These are phyloP conservation scores for Gymnopilus dilepis DNA, from an alignment of 768 basidiomycete species.

Conservation along the genomic window DNA sequence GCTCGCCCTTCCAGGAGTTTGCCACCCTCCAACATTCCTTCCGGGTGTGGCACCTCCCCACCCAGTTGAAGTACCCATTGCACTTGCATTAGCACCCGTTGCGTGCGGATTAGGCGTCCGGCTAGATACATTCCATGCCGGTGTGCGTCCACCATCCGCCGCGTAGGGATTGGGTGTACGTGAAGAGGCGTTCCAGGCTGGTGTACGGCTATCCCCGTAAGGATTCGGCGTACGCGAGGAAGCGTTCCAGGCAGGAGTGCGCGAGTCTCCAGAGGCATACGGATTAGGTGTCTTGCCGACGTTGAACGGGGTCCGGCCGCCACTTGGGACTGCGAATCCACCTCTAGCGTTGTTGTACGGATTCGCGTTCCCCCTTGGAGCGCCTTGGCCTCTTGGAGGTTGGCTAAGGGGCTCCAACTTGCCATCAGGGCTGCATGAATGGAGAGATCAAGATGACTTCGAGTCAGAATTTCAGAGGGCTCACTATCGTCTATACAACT, in stretches of 20 bases:
- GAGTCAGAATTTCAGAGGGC: constrained; percentile 34
- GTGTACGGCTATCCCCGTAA: constrained; percentile 66
- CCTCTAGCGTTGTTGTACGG: constrained; percentile 36
- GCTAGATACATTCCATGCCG: constrained; percentile 66
- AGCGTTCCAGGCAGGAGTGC: constrained; percentile 62
- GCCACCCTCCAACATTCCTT: constrained; percentile 30
- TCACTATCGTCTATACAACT: constrained; percentile 74
- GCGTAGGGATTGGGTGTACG: constrained; percentile 73
- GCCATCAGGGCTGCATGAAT: constrained; percentile 56
- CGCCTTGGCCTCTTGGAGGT: constrained; percentile 25
- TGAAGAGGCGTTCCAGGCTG: constrained; percentile 66
- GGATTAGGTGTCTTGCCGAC: constrained; percentile 72
- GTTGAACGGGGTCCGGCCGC: constrained; percentile 39
- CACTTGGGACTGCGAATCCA: constrained; percentile 29
- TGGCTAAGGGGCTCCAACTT: constrained; percentile 55
- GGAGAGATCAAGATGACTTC: neutral
- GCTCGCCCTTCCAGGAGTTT: constrained; percentile 21
- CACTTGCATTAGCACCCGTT: constrained; percentile 45
- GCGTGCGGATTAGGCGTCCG: constrained; percentile 79
- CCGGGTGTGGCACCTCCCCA: constrained; percentile 57
- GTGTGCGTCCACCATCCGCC: constrained; percentile 65
- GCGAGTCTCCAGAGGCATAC: constrained; percentile 55
- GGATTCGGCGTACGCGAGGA: constrained; percentile 67
- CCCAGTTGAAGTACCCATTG: constrained; percentile 35
- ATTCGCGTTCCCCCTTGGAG: constrained; percentile 35